phyloP scores from a whole-genome alignment of 305 asterid species.

The Fraxinus paxiana region DNA sequence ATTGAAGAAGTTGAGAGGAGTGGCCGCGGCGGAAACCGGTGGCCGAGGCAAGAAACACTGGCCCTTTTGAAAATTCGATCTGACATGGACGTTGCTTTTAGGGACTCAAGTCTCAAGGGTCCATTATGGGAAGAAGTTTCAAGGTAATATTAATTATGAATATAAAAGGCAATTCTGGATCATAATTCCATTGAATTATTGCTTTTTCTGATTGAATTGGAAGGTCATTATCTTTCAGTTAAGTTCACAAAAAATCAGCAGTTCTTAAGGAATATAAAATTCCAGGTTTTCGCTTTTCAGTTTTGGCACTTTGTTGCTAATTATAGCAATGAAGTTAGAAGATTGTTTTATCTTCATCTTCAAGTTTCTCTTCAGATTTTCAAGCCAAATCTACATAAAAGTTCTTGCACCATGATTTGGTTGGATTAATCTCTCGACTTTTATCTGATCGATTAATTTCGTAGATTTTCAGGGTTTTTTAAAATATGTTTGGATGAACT shows the following conservation, averaged over 20 bases:
- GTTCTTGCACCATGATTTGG: not conserved
- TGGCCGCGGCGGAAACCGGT: constrained; percentile 58
- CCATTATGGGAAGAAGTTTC: constrained; percentile 98
- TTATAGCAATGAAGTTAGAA: constrained; percentile 25
- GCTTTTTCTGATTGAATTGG: constrained; percentile 9
- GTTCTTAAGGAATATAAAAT: constrained; percentile 39
- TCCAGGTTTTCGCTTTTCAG: constrained; percentile 42
- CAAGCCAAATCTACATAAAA: not conserved
- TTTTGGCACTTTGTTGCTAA: constrained; percentile 51
- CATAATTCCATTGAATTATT: constrained; percentile 31
- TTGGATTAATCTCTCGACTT: not conserved
- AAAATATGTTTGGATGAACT: constrained; percentile 33
- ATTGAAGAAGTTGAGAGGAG: constrained; percentile 44
- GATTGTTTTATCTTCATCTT: not conserved
- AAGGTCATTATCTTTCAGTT: constrained; percentile 23
- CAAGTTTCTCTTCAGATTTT: not conserved
- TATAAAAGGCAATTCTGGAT: constrained; percentile 1
- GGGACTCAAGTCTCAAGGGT: constrained; percentile 85
- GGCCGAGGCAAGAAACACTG: constrained; percentile 93
- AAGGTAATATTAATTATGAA: constrained; percentile 43
- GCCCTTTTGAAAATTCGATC: constrained; percentile 74
- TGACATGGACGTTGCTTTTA: constrained; percentile 76
- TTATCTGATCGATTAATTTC: constrained; percentile 7
- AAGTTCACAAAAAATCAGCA: constrained; percentile 40
- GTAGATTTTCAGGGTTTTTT: not conserved